Evolutionary conservation across 116 monocot genomes (phyloP), one percentile per base, ranked within the genome.

Genomic region (Papilionanthe hybrid): DNA sequence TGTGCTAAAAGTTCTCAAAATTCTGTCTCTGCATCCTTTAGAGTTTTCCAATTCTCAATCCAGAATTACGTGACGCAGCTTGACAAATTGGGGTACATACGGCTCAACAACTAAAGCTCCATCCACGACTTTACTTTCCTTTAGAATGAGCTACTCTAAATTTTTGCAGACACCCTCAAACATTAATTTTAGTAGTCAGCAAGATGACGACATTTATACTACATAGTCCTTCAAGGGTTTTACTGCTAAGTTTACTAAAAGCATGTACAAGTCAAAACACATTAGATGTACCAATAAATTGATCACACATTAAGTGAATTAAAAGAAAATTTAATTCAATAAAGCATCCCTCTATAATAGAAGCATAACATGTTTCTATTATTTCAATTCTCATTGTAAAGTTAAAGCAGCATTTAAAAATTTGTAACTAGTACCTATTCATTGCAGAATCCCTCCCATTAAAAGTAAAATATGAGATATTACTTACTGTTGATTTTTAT

Each of bases 401-500:
- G 0, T 15, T 15, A 32, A 15, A 53, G 53, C 15, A 3, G 17
- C 53, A 53, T 53, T 53, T 3, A 53, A 53, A 53, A 12, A 15
- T 53, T 53, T 53, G 32, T 15, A 15, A 53, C 12, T 12, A 53
- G 53, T 53, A 15, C 53, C 0, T 60, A 76, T 19, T 74, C 47
- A 72, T 72, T 7, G 5, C 42, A 72, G 43, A 72, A 72, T 2
- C 42, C 37, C 32, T 32, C 32, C 28, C 50, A 18, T 29, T 28
- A 45, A 32, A 72, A 18, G 23, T 18, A 50, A 56, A 76, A 83
- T 9, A 60, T 50, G 12, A 72, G 6, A 72, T 77, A 43, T 29
- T 28, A 81, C 92, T 84, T 89, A 95, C 99, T 25, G 80, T 84
- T 75, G 83, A 86, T 78, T 92, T 99, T 73, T 90, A 87, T 82